These are phyloP conservation scores for Penicillium oxalicum DNA, from an alignment of 2,329 filamentous ascomycete genomes.

Conservation along the genomic window DNA sequence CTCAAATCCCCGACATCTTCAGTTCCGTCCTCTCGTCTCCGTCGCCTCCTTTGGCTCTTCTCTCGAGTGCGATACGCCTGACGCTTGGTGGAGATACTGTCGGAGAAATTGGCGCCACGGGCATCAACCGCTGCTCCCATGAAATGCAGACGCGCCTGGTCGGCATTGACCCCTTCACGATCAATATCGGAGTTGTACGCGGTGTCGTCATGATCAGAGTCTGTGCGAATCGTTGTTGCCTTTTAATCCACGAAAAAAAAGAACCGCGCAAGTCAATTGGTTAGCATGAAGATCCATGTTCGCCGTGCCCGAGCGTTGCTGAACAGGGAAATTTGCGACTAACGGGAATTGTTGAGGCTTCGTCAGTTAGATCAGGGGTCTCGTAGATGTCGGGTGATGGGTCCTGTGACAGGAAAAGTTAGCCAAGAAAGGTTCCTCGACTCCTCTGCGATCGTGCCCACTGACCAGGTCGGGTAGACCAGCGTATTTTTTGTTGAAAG, in stretches of 20 bases:
- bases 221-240: slow-evolving; percentile 51
- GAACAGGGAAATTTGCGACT: slow-evolving; percentile 26
- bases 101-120: slow-evolving; percentile 77
- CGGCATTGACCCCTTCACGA: slow-evolving; percentile 66
- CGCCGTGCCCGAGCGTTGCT: neutral
- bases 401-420: slow-evolving; percentile 51
- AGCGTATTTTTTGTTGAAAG: slow-evolving; percentile 74
- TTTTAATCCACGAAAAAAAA: slow-evolving; percentile 21
- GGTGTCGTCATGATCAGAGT: slow-evolving; percentile 53
- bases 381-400: slow-evolving; percentile 93
- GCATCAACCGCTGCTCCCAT: slow-evolving; percentile 69
- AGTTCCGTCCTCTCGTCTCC: slow-evolving; percentile 41
- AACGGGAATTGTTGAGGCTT: slow-evolving; percentile 78
- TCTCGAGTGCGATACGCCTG: slow-evolving; percentile 76
- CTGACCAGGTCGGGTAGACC: slow-evolving; percentile 70
- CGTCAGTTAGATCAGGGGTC: slow-evolving; percentile 86
- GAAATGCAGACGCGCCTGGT: slow-evolving; percentile 76
- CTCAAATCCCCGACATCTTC: slow-evolving; percentile 68
- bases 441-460: neutral
- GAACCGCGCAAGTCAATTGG: too few relatives aligned
- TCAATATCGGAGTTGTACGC: slow-evolving; percentile 58
- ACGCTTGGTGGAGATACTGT: slow-evolving; percentile 74
- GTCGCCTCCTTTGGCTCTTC: slow-evolving; percentile 48
- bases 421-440: too few relatives aligned
- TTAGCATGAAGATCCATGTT: too few relatives aligned